These are phyloP conservation scores for Hirsutella minnesotensis DNA, from an alignment of 2,329 filamentous ascomycete species.

Conservation along the genomic window DNA sequence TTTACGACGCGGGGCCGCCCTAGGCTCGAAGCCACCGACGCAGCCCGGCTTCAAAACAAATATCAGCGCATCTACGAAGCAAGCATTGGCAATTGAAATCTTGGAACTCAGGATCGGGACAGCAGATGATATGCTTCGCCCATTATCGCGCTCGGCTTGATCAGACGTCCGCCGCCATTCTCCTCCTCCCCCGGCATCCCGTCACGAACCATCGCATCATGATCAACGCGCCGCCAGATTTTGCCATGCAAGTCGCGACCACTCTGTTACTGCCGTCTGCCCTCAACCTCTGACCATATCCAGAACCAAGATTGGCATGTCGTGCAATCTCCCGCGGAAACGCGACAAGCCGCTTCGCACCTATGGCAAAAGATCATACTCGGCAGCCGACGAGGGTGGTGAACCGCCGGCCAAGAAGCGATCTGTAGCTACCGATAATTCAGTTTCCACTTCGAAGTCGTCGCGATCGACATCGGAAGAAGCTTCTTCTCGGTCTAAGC, in stretches of 20 bases:
- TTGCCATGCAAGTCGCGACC: conserved; percentile 12
- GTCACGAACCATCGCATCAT: conserved; percentile 1
- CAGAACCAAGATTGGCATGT: conserved; percentile 19
- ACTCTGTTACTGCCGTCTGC: neutral
- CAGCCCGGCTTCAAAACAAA: too few species aligned
- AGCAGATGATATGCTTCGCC: too few species aligned
- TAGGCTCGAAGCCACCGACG: neutral
- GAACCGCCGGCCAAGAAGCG: conserved; percentile 17
- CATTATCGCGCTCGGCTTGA: too few species aligned
- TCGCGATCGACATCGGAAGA: neutral
- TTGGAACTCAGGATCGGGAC: too few species aligned
- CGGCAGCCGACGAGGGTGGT: conserved; percentile 12
- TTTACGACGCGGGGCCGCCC: neutral
- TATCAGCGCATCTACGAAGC: too few species aligned
- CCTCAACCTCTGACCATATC: conserved; percentile 4
- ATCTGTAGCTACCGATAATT: conserved; percentile 2
- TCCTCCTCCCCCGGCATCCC: neutral
- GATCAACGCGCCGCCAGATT: conserved; percentile 14
- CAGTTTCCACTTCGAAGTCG: neutral
- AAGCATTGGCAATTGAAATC: too few species aligned
- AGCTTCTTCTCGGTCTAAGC: neutral
- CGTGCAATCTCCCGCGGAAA: conserved; percentile 11
- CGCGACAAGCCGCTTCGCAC: conserved; percentile 25
- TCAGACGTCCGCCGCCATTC: too few species aligned
- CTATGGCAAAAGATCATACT: conserved; percentile 23